These are phyloP conservation scores for Yarrowia alimentaria DNA, from an alignment of 805 yeast genomes.

Conservation along the genomic window DNA sequence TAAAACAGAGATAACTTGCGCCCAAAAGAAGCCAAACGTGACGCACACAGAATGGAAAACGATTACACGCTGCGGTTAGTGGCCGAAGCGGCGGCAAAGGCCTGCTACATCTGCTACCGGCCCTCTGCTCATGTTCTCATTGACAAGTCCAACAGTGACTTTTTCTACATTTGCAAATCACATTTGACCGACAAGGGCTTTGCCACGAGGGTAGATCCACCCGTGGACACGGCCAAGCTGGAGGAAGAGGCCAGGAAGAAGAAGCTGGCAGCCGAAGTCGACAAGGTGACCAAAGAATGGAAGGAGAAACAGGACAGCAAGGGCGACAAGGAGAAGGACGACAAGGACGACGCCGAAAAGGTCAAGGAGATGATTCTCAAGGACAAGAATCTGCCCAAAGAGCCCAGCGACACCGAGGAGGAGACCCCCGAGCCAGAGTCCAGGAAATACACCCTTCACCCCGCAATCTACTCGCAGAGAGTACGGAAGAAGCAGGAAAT, in stretches of 20 bases:
- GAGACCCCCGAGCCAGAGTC: slow-evolving; percentile 19
- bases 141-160: slow-evolving; percentile 44
- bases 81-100: slow-evolving; percentile 45
- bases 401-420: slow-evolving; percentile 35
- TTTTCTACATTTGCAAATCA: slow-evolving; percentile 51
- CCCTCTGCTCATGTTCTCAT: slow-evolving; percentile 53
- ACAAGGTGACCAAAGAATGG: slow-evolving; percentile 39
- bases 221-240: slow-evolving; percentile 31
- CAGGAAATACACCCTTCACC: slow-evolving; percentile 10
- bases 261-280: slow-evolving; percentile 39
- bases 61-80: slow-evolving; percentile 49
- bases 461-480: slow-evolving; percentile 13
- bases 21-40: too few species aligned
- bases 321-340: slow-evolving; percentile 31
- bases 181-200: slow-evolving; percentile 52
- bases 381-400: slow-evolving; percentile 24
- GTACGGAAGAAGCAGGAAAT: slow-evolving; percentile 18
- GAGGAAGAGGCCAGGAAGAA: slow-evolving; percentile 35
- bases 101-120: slow-evolving; percentile 55
- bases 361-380: slow-evolving; percentile 32
- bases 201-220: slow-evolving; percentile 45
- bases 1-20: too few species aligned
- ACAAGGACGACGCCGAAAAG: slow-evolving; percentile 29
- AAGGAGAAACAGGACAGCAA: slow-evolving; percentile 33
- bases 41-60: slow-evolving; percentile 39